These are phyloP conservation scores for Ballota nigra DNA, from an alignment of 257 asterid genomes.

Conservation along the genomic window DNA sequence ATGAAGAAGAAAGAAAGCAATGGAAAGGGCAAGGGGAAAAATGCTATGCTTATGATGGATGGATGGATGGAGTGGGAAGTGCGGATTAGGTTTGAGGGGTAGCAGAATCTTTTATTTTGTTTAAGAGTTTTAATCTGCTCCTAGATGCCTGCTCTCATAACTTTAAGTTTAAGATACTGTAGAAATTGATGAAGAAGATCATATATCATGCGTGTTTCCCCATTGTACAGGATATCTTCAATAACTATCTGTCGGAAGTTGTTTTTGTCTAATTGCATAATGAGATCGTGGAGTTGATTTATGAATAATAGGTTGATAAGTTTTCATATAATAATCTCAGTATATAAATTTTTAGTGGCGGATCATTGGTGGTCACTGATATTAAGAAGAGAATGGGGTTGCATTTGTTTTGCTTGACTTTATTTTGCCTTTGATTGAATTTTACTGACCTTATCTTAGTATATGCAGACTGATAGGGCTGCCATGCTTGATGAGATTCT, in stretches of 20 bases:
- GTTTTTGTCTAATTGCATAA: background rate
- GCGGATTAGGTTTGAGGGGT: background rate
- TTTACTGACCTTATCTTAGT: conserved; percentile 14
- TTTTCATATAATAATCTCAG: background rate
- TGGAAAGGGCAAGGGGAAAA: background rate
- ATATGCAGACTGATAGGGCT: conserved; percentile 77
- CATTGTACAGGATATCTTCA: background rate
- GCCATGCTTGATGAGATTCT: conserved; percentile 92
- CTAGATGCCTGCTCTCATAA: background rate
- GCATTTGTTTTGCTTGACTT: conserved; percentile 1
- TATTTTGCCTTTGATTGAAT: background rate
- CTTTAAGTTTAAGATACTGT: background rate
- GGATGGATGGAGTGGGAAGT: background rate
- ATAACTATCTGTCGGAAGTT: background rate
- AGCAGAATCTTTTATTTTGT: background rate
- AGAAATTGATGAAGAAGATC: background rate
- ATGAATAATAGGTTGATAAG: background rate
- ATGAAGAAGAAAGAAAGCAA: background rate
- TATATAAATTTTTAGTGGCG: background rate
- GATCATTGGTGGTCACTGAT: background rate
- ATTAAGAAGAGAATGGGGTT: background rate
- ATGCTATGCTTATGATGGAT: background rate
- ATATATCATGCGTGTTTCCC: background rate
- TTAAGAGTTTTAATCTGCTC: background rate
- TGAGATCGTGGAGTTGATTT: background rate